Evolutionary conservation across 352 stramenopile genomes (phyloP), one percentile per base, ranked within the genome.

Genomic region (Hyaloperonospora arabidopsidis): DNA sequence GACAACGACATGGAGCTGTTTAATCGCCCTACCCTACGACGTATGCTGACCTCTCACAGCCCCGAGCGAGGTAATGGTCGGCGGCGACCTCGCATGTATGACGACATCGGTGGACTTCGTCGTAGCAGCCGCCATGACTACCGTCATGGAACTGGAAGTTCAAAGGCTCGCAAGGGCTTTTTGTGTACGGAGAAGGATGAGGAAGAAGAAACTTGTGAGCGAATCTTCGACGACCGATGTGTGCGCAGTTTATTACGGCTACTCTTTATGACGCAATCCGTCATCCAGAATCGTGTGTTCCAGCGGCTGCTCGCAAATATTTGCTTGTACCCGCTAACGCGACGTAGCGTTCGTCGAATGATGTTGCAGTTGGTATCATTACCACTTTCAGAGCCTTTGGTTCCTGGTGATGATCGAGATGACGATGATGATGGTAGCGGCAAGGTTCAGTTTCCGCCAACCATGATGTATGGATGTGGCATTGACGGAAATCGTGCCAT

Each of bases 241-340:
- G 75, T 95, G 11, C 66, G 79, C 39, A 70, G 74, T 3, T 54
- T 95, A 44, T 52, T 93, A 21, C 79, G 76, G 2, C 49, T 93
- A 41, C 62, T 95, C 1, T 92, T 89, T 50, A 86, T 91, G 78
- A 71, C 72, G 11, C 74, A 91, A 44, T 93, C 81, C 0, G 68
- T 90, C 40, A 76, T 89, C 29, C 77, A 92, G 48, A 91, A 90
- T 49, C 80, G 81, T 17, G 83, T 90, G 12, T 84, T 89, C 17
- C 80, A 91, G 64, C 77, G 76, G 5, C 57, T 95, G 3, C 52
- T 95, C 19, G 61, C 74, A 4, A 95, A 95, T 50, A 70, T 91
- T 36, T 93, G 80, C 38, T 41, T 84, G 53, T 95, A 95, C 45
- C 84, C 84, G 6, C 54, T 82, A 34, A 93, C 82, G 4, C 75